Evolutionary conservation across 768 basidiomycete species (phyloP), one percentile per base, ranked within the genome.

Genomic region (Termitomyces sp.): DNA sequence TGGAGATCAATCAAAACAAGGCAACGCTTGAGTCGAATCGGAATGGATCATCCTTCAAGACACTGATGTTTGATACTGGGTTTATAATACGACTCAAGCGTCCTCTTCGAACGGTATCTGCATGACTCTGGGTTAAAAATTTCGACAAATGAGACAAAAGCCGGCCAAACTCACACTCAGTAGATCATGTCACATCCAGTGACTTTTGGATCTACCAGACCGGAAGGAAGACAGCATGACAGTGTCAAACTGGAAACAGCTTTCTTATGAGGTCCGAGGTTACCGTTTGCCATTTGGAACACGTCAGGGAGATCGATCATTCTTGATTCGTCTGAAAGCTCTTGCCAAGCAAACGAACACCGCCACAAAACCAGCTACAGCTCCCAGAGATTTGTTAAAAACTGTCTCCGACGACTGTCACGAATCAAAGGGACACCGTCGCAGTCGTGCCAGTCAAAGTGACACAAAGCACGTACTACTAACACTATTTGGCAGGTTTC

Each of bases 1-100:
- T 70, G 68, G 17, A 68, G 58, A 54, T 71, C 66, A 38, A 70
- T 57, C 27, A 71, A 53, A n/a, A 69, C 32, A 40, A 71, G 66
- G 48, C 64, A 64, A 29, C 55, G 54, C 40, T 55, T n/a, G n/a
- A n/a, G n/a, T 62, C 32, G 47, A 47, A 31, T 44, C 21, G 34
- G 21, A 19, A 50, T 58, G 19, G 40, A 27, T 2, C 27, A 29
- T 34, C 19, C 5, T 27, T n/a, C 23, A 29, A 12, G 11, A 19
- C 38, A 52, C 16, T 1, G 2, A 31, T 42, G 14, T 17, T 40
- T 32, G 29, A 17, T 12, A n/a, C n/a, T n/a, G n/a, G n/a, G n/a
- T n/a, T n/a, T n/a, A n/a, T n/a, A n/a, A n/a, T n/a, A n/a, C n/a
- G 49, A 50, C 35, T 37, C 21, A 17, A 27, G 25, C 25, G 43